Evolutionary conservation across 1,284 basidiomycete genomes (phyloP), one percentile per base, ranked within the genome.

Genomic region (Sanghuangporus baumii): DNA sequence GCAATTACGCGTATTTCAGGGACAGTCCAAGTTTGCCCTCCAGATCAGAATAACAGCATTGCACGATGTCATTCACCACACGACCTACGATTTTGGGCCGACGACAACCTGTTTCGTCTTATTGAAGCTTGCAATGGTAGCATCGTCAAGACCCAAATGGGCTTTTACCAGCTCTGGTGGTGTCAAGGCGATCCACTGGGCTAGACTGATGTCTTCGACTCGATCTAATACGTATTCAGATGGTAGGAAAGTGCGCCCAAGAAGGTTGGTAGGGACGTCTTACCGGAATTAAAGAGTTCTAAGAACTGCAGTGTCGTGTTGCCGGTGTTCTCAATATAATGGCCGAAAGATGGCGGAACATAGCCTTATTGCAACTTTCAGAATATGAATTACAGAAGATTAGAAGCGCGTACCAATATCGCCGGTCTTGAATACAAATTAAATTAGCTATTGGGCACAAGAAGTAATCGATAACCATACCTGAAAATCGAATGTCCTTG

Each of bases 261-360:
- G 23, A 43, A 9, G 34, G 34, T 26, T 37, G 18, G 43, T 48
- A 14, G n/a, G 16, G 36, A 31, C 54, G 16, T 47, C 7, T 18
- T 72, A 80, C 82, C 75, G 0, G 84, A 77, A 61, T 82, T 83
- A 74, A 87, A 87, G 57, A 89, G 84, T 70, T 89, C 87, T 47
- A 89, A 76, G 74, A 79, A 88, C 65, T 75, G 76, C 38, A 89
- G 70, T 0, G 86, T 85, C 4, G 81, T 80, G 67, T 87, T 84
- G 6, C 87, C 87, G 16, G 78, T 84, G 69, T 88, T 88, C 74
- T 90, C 86, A n/a, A 89, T 79, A 67, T 86, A 89, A 69, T 88
- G 87, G 3, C 82, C 84, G 71, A 80, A 81, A 1, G 79, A 76
- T 16, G 80, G 77, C n/a, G 85, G 84, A 55, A 87, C 79, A 65